Conservation (phyloP, 306 rosid genomes). For the Fragaria nilgerrensis region DNA sequence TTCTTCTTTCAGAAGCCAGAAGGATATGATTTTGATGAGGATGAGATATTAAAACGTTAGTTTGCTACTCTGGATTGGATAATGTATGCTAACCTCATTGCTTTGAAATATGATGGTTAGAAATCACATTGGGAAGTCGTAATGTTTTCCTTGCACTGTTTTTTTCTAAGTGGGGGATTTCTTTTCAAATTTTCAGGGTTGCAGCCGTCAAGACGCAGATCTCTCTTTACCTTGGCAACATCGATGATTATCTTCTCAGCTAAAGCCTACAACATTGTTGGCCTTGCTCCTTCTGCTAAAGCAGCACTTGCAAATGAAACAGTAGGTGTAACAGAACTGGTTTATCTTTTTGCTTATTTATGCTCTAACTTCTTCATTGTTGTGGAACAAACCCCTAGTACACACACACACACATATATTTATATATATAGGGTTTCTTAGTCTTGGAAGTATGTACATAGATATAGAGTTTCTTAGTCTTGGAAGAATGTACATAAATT, state of each 20-base stretch:
- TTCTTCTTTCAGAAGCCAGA: background rate
- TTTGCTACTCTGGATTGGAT: background rate
- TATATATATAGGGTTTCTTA: background rate
- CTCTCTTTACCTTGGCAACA: constrained; percentile 73
- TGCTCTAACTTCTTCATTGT: background rate
- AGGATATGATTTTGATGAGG: background rate
- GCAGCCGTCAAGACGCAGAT: constrained; percentile 71
- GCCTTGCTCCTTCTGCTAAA: constrained; percentile 57
- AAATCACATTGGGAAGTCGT: too few relatives aligned
- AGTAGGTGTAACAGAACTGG: constrained; percentile 30
- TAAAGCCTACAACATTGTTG: constrained; percentile 54
- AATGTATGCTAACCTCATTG: background rate
- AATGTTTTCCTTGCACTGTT: background rate
- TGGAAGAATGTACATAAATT: background rate
- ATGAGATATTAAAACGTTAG: background rate
- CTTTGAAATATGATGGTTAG: background rate
- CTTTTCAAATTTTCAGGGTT: constrained; percentile 45
- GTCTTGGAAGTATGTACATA: background rate
- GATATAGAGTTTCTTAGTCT: background rate
- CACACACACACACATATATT: too few relatives aligned
- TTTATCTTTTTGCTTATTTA: background rate
- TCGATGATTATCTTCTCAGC: constrained; percentile 76
- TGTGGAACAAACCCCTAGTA: background rate
- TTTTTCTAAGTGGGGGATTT: constrained; percentile 24
- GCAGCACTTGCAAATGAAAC: constrained; percentile 54